Evolutionary conservation across 1,284 basidiomycete species (phyloP), one percentile per base, ranked within the genome.

Genomic region (Ceratobasidium sp.): DNA sequence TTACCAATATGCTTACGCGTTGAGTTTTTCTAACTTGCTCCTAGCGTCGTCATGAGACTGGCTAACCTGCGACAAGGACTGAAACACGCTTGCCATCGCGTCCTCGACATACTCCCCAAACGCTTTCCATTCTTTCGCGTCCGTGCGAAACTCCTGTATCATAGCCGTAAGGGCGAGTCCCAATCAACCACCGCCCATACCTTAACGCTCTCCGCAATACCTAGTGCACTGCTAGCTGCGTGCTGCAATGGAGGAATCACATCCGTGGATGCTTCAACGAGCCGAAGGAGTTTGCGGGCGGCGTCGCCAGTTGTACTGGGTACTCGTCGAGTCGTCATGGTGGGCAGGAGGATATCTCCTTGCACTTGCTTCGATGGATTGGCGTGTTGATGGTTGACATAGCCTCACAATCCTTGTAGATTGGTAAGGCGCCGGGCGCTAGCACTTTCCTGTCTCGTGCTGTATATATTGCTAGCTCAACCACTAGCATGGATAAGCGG

Each of bases 261-360:
- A 23, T 65, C 62, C 9, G 40, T 13, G 15, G 62, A 65, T 9
- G 33, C 40, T n/a, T 38, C 33, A 13, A 20, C n/a, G 40, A 44
- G 20, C 9, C 40, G 62, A 5, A 65, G 62, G 20, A 65, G 33
- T n/a, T 44, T 7, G 17, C 42, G 20, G 23, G 62, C 62, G 40
- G 44, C 38, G 23, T 65, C 40, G 17, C 40, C 62, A 4, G 62
- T 44, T 40, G 44, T 26, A 13, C 40, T 65, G 40, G n/a, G 38
- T 33, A 44, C 40, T 65, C 62, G 33, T 6, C 62, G 62, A n/a
- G 62, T 40, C 4, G 62, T 13, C 62, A 65, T 65, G 38, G 62
- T 65, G 62, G 62, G 42, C 46, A 17, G 46, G 46, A 48, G 10
- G 46, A 48, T 2, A 48, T 33, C 33, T 33, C 33, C 33, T 33